These are phyloP conservation scores for Mycothermus thermophilus DNA, from an alignment of 495 filamentous ascomycete genomes.

Conservation along the genomic window DNA sequence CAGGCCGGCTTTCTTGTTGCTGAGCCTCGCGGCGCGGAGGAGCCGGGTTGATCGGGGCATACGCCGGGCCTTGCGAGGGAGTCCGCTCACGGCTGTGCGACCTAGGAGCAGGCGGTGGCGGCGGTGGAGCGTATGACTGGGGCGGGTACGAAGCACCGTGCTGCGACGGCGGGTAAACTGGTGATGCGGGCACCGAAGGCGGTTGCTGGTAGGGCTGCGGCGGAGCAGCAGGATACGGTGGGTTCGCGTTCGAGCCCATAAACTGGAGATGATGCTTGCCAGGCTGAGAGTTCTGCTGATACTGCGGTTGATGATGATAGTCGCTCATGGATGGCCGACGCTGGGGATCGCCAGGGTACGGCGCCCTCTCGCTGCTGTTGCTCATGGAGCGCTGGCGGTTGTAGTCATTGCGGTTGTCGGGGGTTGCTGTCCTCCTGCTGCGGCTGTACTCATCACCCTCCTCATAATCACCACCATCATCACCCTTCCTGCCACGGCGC, in stretches of 20 bases:
- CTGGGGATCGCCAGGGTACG: constrained; percentile 32
- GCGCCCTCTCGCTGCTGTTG: constrained; percentile 44
- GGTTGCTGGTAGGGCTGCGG: constrained; percentile 36
- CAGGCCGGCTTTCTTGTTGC: constrained; percentile 8
- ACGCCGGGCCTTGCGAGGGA: constrained; percentile 12
- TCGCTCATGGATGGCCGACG: constrained; percentile 45
- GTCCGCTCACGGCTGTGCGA: constrained; percentile 18
- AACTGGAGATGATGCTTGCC: constrained; percentile 26
- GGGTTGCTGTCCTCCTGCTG: constrained; percentile 45
- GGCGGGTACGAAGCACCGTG: constrained; percentile 19
- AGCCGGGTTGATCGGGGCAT: constrained; percentile 15
- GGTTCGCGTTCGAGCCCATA: constrained; percentile 15
- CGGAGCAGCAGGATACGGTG: constrained; percentile 21
- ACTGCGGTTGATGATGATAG: constrained; percentile 27
- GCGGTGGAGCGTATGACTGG: constrained; percentile 12
- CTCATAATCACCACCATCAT: no score
- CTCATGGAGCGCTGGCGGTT: constrained; percentile 63
- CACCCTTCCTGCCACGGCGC: constrained; percentile 64
- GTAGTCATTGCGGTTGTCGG: constrained; percentile 44
- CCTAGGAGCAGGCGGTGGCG: constrained; percentile 29
- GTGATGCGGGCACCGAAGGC: constrained; percentile 30
- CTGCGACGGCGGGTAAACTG: constrained; percentile 25
- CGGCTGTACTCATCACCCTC: constrained; percentile 45
- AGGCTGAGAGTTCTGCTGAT: constrained; percentile 24
- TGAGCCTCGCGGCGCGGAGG: constrained; percentile 14